Evolutionary conservation across 495 filamentous ascomycete genomes (phyloP), one percentile per base, ranked within the genome.

Genomic region (Aspergillus leporis): DNA sequence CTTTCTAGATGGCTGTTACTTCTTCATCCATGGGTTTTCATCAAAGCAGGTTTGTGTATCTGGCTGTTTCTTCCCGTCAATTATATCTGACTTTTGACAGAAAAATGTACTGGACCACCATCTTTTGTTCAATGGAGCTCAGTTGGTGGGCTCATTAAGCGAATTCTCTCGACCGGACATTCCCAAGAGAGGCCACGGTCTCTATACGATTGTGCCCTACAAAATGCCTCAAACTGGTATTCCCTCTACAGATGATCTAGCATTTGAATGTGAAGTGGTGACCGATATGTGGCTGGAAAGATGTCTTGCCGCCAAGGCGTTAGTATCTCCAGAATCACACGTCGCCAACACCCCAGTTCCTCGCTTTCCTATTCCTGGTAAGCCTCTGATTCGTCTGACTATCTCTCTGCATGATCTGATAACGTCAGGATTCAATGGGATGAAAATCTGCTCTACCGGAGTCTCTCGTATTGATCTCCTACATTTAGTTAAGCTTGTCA

Each of bases 281-380:
- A 97, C 91, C 10, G 90, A 96, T 62, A 94, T 93, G 81, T 98
- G 93, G 86, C 78, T 98, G 38, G 94, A 98, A 72, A 81, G 85
- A 45, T 98, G 93, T 69, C 74, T 98, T 32, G 83, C 91, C 64
- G 81, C 85, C 16, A 91, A 90, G 64, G 75, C 70, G 9, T 81
- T 92, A 56, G 83, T 91, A 36, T 77, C 87, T 10, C 91, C 92
- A n/a, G 70, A 75, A 51, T 79, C 84, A 0, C 82, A 93, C 68
- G 78, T 90, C 55, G 83, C 90, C 23, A 90, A 88, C 59, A 87
- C 81, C 4, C 92, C 93, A 1, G 89, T 96, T 59, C 79, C 83
- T 6, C 65, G 70, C 31, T 89, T 90, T 55, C 87, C 87, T 28
- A 83, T 96, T 16, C 64, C 74, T 75, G 82, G 85, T 86, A 64